Evolutionary conservation across 2,329 filamentous ascomycete species (phyloP), one percentile per base, ranked within the genome.

Genomic region (Stachybotrys chlorohalonatus): DNA sequence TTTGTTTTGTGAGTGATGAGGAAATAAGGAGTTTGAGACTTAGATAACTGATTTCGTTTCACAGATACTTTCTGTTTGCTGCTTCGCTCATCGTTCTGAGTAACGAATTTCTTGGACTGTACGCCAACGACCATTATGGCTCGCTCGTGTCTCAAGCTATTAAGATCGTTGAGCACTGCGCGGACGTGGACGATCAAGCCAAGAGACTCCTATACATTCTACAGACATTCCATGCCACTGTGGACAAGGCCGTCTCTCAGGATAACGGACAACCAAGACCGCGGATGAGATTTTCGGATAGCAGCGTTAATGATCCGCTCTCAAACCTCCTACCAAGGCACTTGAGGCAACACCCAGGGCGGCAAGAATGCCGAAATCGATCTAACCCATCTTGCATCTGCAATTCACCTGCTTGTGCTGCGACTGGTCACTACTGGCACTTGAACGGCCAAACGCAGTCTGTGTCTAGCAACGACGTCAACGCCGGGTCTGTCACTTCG

Each of bases 1-100:
- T 81, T 83, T 56, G 69, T 81, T 53, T 73, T 82, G 81, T 83
- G 65, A 69, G 79, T 67, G 11, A 13, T 11, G 7, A n/a, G 8
- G 11, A 13, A 16, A 16, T 48, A 4, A 13, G 15, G 9, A 48
- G 47, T 30, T 48, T n/a, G 15, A 24, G 24, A 2, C 9, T 11
- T 11, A 50, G 16, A 36, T 48, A 51, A 57, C 31, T 58, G 36
- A 42, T 5, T 31, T n/a, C 30, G 1, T 6, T n/a, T 16, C 31
- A 42, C 13, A 84, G 81, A 59, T 77, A 83, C 60, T 81, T 79
- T 53, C 70, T 84, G 46, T 83, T 83, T 57, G 72, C 80, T 6
- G 77, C 81, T 1, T 71, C 75, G 0, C 69, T 84, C 2, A 71
- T 83, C 36, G 70, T 83, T 4, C 65, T 82, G 49, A 80, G 78